phyloP scores from a whole-genome alignment of 306 rosid genomes.

The Rosa persica region DNA sequence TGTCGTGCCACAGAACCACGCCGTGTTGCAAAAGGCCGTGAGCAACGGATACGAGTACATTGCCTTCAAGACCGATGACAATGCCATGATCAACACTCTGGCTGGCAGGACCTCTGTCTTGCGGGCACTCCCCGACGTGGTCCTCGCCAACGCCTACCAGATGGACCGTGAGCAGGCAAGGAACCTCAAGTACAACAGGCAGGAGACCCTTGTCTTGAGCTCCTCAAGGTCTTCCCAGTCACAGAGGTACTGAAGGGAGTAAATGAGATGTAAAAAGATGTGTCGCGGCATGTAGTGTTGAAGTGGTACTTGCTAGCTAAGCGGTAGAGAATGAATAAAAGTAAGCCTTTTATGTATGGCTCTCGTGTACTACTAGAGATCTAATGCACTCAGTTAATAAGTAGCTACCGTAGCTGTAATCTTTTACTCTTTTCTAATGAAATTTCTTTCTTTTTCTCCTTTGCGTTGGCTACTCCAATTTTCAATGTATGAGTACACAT shows the following conservation, averaged over 20 bases:
- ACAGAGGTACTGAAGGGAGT: not conserved
- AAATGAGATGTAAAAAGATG: not conserved
- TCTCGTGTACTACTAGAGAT: not conserved
- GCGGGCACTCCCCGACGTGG: slow-evolving; percentile 37
- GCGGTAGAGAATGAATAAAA: not conserved
- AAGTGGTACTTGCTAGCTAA: not conserved
- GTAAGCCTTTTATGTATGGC: not conserved
- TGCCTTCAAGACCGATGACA: slow-evolving; percentile 15
- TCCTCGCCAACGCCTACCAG: slow-evolving; percentile 25
- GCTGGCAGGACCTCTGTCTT: slow-evolving; percentile 41
- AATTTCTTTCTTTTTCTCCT: no score
- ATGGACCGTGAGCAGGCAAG: slow-evolving; percentile 33
- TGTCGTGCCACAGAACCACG: slow-evolving; percentile 60
- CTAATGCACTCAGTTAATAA: not conserved
- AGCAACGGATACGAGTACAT: slow-evolving; percentile 48
- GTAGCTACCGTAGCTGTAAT: not conserved
- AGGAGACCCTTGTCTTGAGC: slow-evolving; percentile 29
- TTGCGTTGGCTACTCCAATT: not conserved
- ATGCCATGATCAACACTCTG: slow-evolving; percentile 24
- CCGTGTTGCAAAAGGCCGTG: slow-evolving; percentile 34
- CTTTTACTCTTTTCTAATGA: not conserved
- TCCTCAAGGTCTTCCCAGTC: slow-evolving; percentile 12
- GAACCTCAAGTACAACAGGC: slow-evolving; percentile 46
- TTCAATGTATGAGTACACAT: no score
- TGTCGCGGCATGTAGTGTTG: not conserved